Conservation (phyloP, 169 alveolate genomes). For the Plasmodium billcollinsi region DNA sequence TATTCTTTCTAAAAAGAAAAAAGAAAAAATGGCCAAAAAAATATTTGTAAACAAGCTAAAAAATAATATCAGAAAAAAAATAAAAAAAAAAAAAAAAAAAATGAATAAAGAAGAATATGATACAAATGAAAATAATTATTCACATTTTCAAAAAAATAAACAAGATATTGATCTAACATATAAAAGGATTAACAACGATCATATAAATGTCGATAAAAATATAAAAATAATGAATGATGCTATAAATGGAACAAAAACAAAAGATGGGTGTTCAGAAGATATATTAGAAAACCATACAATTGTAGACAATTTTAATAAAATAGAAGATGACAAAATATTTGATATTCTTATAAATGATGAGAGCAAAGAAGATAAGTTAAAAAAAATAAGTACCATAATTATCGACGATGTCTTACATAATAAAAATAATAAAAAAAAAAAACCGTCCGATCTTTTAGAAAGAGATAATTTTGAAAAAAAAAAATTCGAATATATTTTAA, state of each 20-base stretch:
- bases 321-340: slow-evolving; percentile 24
- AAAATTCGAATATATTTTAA: slow-evolving; percentile 28
- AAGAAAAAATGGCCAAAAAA: slow-evolving; percentile 29
- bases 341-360: slow-evolving; percentile 55
- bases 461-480: slow-evolving; percentile 44
- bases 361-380: slow-evolving; percentile 59
- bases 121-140: slow-evolving; percentile 2
- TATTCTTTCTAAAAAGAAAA: slow-evolving; percentile 46
- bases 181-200: background rate
- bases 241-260: background rate
- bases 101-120: slow-evolving; percentile 1
- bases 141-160: background rate
- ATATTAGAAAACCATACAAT: background rate
- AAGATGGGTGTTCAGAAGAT: background rate
- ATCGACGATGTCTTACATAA: slow-evolving; percentile 44
- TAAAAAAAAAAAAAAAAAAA: slow-evolving; percentile 10
- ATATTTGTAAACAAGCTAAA: slow-evolving; percentile 19
- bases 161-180: background rate
- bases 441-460: slow-evolving; percentile 8
- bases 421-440: slow-evolving; percentile 11
- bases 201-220: background rate
- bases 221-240: background rate
- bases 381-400: slow-evolving; percentile 56
- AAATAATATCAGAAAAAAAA: slow-evolving; percentile 35
- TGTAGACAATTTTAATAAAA: background rate